Evolutionary conservation across 2,329 filamentous ascomycete genomes (phyloP).

Genomic region (Ophiostoma tasmaniense): DNA sequence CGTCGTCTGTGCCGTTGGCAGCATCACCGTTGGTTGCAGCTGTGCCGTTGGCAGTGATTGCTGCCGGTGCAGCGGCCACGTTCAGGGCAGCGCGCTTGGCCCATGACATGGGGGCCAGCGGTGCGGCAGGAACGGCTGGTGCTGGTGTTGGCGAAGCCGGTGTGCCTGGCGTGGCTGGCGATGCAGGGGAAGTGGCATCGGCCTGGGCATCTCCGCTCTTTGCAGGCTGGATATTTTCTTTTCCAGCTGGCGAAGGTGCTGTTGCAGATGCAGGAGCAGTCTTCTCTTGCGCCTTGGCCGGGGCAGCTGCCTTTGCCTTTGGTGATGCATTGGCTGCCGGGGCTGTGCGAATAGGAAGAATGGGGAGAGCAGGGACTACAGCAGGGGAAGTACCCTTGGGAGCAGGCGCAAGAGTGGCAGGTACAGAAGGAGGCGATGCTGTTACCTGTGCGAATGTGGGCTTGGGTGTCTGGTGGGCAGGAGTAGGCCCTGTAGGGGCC

Average conservation of each 20-base stretch:
- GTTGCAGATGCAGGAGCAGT: not conserved
- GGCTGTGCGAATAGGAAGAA: conserved; percentile 29
- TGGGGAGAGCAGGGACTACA: conserved; percentile 41
- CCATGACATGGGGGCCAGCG: conserved; percentile 24
- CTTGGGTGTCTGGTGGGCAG: not conserved
- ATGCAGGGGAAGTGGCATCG: not conserved
- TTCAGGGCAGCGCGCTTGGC: conserved; percentile 30
- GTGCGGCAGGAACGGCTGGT: not conserved
- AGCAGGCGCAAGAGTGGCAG: not conserved
- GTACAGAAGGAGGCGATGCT: not conserved
- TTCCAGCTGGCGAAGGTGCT: not conserved
- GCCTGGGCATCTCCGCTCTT: not conserved
- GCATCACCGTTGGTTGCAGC: conserved; percentile 19
- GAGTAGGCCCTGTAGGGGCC: not conserved
- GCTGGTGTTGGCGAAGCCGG: not conserved
- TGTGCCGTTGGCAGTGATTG: conserved; percentile 24
- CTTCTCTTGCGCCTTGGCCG: conserved; percentile 10
- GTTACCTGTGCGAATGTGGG: not conserved
- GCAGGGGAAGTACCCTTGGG: conserved; percentile 25
- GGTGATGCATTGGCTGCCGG: conserved; percentile 1
- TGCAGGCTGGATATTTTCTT: not conserved
- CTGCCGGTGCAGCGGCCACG: conserved; percentile 21
- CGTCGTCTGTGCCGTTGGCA: conserved; percentile 23
- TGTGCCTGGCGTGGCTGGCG: not conserved
- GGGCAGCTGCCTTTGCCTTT: conserved; percentile 6